These are phyloP conservation scores for Botryotinia globosa DNA, from an alignment of 2,329 filamentous ascomycete genomes.

Conservation along the genomic window DNA sequence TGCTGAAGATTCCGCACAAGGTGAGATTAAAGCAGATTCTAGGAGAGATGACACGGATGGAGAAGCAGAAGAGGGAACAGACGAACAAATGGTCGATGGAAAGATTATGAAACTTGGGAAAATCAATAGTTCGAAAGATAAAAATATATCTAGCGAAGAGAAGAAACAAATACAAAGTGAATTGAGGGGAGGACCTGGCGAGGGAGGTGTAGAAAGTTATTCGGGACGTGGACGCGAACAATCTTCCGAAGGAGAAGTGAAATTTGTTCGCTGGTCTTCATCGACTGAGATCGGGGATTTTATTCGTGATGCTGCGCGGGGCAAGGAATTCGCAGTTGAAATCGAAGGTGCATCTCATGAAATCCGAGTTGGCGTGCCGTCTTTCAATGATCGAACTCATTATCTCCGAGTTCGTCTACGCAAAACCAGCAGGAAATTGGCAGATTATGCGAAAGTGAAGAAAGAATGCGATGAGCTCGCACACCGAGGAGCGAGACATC, in stretches of 20 bases:
- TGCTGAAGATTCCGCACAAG: slow-evolving; percentile 69
- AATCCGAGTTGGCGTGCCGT: slow-evolving; percentile 77
- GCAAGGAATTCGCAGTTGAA: slow-evolving; percentile 78
- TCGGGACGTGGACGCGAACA: slow-evolving; percentile 60
- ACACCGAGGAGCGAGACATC: slow-evolving; percentile 70
- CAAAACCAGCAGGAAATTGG: slow-evolving; percentile 67
- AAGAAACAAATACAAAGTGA: slow-evolving; percentile 44
- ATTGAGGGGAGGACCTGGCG: slow-evolving; percentile 48
- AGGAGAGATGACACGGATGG: slow-evolving; percentile 38
- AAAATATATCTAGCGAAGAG: slow-evolving; percentile 24
- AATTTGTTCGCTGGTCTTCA: slow-evolving; percentile 83
- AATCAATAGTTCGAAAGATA: slow-evolving; percentile 31
- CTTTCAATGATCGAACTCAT: slow-evolving; percentile 86
- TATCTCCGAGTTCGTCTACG: slow-evolving; percentile 77
- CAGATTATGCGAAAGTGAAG: slow-evolving; percentile 70
- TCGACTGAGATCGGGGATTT: slow-evolving; percentile 93
- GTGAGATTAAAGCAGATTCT: slow-evolving; percentile 45
- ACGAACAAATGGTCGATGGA: slow-evolving; percentile 51
- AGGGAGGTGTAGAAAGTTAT: slow-evolving; percentile 66
- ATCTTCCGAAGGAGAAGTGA: slow-evolving; percentile 36
- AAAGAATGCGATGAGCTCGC: slow-evolving; percentile 76
- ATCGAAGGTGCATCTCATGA: slow-evolving; percentile 69
- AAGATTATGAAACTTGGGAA: slow-evolving; percentile 41
- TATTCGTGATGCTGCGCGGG: slow-evolving; percentile 82
- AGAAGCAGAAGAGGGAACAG: slow-evolving; percentile 41